Evolutionary conservation across 2,329 filamentous ascomycete genomes (phyloP).

Genomic region (Trematosphaeria pertusa): DNA sequence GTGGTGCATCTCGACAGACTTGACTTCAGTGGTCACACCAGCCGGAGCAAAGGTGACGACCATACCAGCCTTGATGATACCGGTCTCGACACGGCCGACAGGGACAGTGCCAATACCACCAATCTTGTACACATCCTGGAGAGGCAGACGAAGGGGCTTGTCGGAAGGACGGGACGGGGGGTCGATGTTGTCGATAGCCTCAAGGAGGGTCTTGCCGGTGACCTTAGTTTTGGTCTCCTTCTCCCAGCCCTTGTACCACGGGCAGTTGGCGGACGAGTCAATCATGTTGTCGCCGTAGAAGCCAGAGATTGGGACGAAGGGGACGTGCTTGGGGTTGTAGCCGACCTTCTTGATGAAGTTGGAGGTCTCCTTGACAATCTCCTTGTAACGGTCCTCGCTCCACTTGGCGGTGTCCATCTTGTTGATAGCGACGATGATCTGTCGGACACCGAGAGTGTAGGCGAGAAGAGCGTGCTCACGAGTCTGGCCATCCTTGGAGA

Average conservation of each 20-base stretch:
- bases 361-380: constrained; percentile 99
- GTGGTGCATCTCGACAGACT: constrained; percentile 99
- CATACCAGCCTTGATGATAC: constrained; percentile 84
- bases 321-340: constrained; percentile 98
- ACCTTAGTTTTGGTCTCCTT: constrained; percentile 95
- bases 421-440: constrained; percentile 99
- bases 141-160: constrained; percentile 99
- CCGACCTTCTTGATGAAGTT: constrained; percentile 99
- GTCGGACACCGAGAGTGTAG: constrained; percentile 99
- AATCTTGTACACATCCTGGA: constrained; percentile 99
- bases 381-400: constrained; percentile 93
- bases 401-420: constrained; percentile 99
- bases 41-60: constrained; percentile 98
- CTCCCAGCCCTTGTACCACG: constrained; percentile 99
- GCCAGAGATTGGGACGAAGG: constrained; percentile 99
- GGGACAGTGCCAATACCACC: constrained; percentile 99
- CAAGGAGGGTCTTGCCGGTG: constrained; percentile 96
- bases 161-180: constrained; percentile 90
- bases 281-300: constrained; percentile 99
- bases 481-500: constrained; percentile 99
- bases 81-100: constrained; percentile 99
- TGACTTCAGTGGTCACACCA: constrained; percentile 99
- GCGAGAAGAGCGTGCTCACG: constrained; percentile 99
- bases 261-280: constrained; percentile 84
- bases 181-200: constrained; percentile 98